Percentiles rank a stretch among this genome's conserved stretches.
Conservation (phyloP, 164 flowering plant genomes). For the Vitis amurensis region DNA sequence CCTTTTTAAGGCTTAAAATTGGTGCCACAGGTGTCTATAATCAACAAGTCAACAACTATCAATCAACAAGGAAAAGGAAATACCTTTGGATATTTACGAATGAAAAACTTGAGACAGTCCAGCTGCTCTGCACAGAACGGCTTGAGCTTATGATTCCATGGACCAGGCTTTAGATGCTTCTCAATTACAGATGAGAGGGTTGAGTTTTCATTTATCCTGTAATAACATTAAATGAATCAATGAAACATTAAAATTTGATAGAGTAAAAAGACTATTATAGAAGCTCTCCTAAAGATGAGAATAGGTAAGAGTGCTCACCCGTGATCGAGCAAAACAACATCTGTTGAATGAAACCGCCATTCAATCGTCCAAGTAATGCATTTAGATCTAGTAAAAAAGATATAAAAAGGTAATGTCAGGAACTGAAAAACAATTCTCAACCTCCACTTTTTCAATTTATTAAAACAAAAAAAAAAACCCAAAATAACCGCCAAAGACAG, state of each 20-base stretch:
- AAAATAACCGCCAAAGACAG: too few relatives aligned
- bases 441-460: too few relatives aligned
- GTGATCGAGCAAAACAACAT: slow-evolving; percentile 65
- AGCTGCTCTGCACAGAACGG: slow-evolving; percentile 57
- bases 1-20: not conserved
- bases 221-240: slow-evolving; percentile 14
- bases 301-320: slow-evolving; percentile 46
- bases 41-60: not conserved
- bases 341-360: slow-evolving; percentile 83
- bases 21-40: not conserved
- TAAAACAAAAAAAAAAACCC: too few relatives aligned
- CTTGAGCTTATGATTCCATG: slow-evolving; percentile 63
- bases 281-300: not conserved
- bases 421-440: too few relatives aligned
- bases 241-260: not conserved
- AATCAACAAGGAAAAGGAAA: not conserved
- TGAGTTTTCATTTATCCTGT: slow-evolving; percentile 63
- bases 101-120: slow-evolving; percentile 63
- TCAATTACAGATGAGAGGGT: slow-evolving; percentile 53
- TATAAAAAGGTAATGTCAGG: not conserved
- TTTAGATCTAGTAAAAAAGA: slow-evolving; percentile 18
- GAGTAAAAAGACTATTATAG: not conserved
- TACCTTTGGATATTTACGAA: slow-evolving; percentile 73
- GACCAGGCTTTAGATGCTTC: slow-evolving; percentile 71
- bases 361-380: slow-evolving; percentile 85